phyloP scores from a whole-genome alignment of 768 basidiomycete species.

The Grammothele lineata region DNA sequence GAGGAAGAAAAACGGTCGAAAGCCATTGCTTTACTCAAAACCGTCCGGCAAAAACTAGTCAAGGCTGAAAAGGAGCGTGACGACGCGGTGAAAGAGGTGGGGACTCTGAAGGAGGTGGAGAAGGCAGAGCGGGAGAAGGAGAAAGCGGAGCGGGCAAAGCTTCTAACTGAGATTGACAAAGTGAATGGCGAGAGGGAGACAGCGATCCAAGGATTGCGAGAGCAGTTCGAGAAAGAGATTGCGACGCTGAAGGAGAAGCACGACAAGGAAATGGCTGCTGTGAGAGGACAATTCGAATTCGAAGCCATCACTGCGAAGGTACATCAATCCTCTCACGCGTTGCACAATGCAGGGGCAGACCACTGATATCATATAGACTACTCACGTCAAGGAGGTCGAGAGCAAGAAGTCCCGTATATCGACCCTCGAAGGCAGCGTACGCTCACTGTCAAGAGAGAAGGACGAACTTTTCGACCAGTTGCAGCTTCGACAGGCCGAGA shows the following conservation, averaged over 20 bases:
- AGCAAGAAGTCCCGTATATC: slow-evolving; percentile 58
- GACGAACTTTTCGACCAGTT: slow-evolving; percentile 79
- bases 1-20: slow-evolving; percentile 98
- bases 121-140: slow-evolving; percentile 52
- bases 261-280: slow-evolving; percentile 67
- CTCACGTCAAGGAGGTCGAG: slow-evolving; percentile 64
- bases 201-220: slow-evolving; percentile 51
- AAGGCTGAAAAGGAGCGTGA: slow-evolving; percentile 94
- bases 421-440: slow-evolving; percentile 67
- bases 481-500: slow-evolving; percentile 84
- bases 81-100: slow-evolving; percentile 60
- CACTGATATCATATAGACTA: no score
- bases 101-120: slow-evolving; percentile 47
- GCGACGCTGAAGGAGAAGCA: slow-evolving; percentile 53
- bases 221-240: slow-evolving; percentile 73
- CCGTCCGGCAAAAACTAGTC: slow-evolving; percentile 94
- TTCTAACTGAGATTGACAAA: slow-evolving; percentile 63
- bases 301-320: slow-evolving; percentile 77
- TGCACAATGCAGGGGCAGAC: no score
- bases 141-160: slow-evolving; percentile 38
- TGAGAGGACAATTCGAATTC: slow-evolving; percentile 71
- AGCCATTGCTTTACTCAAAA: slow-evolving; percentile 88
- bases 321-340: no score
- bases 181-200: slow-evolving; percentile 61
- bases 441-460: slow-evolving; percentile 69